phyloP scores from a whole-genome alignment of 208 protist genomes.

The Naegleria gruberi region DNA sequence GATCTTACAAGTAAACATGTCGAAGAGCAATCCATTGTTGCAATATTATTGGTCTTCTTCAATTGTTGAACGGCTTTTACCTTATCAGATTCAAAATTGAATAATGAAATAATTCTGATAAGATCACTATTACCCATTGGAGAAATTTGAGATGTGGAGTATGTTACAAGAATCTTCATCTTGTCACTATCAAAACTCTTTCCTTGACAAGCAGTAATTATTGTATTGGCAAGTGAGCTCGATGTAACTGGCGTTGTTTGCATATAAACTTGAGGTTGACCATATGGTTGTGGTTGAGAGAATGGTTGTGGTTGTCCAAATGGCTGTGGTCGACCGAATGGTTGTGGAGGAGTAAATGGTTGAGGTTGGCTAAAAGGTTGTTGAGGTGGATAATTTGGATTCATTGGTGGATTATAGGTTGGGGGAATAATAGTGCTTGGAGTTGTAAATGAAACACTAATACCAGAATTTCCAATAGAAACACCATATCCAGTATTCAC shows the following conservation, averaged over 20 bases:
- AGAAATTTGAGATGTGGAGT: neutral
- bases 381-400: too few relatives aligned
- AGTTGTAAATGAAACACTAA: too few relatives aligned
- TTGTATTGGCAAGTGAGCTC: neutral
- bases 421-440: too few relatives aligned
- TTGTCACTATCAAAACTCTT: neutral
- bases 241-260: neutral
- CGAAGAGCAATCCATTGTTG: neutral
- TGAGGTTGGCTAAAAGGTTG: too few relatives aligned
- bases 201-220: neutral
- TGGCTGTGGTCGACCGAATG: too few relatives aligned
- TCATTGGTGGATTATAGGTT: too few relatives aligned
- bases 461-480: too few relatives aligned
- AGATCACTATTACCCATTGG: neutral
- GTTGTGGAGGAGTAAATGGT: too few relatives aligned
- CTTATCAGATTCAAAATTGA: neutral
- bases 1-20: neutral
- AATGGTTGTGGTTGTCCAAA: too few relatives aligned
- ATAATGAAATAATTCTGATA: neutral
- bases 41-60: neutral
- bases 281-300: too few relatives aligned
- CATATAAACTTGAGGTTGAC: too few relatives aligned
- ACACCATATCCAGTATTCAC: neutral
- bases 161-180: neutral
- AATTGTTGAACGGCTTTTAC: neutral